Conservation (phyloP, 73 alveolate species). For the Blepharisma japonicum region DNA sequence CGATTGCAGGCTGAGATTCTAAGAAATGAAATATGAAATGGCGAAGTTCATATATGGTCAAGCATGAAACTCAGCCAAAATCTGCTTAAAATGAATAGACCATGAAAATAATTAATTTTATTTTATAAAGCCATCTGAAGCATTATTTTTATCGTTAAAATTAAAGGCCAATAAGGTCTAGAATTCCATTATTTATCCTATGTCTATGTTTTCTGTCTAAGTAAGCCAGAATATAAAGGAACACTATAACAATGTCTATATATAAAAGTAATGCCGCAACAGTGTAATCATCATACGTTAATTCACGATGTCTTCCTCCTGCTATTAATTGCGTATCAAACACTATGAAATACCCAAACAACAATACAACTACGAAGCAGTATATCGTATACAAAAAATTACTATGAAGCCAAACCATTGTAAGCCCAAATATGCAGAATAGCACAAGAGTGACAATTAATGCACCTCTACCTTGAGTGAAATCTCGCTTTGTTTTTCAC, state of each 20-base stretch:
- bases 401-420: conserved; percentile 37
- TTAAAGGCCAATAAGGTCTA: no score
- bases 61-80: no score
- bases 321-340: conserved; percentile 55
- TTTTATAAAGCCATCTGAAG: no score
- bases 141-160: no score
- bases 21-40: no score
- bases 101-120: no score
- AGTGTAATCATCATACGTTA: conserved; percentile 53
- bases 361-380: conserved; percentile 36
- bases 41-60: no score
- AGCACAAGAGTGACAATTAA: conserved; percentile 27
- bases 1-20: no score
- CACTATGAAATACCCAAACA: conserved; percentile 43
- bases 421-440: conserved; percentile 43
- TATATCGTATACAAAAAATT: conserved; percentile 26
- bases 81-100: no score
- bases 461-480: conserved; percentile 45
- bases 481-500: conserved; percentile 49
- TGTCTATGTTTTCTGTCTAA: no score
- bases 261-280: conserved; percentile 52
- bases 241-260: conserved; percentile 49
- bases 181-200: no score
- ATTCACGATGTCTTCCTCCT: conserved; percentile 42
- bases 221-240: conserved; percentile 16